Evolutionary conservation across 768 basidiomycete genomes (phyloP).

Genomic region (Macrolepiota fuliginosa): DNA sequence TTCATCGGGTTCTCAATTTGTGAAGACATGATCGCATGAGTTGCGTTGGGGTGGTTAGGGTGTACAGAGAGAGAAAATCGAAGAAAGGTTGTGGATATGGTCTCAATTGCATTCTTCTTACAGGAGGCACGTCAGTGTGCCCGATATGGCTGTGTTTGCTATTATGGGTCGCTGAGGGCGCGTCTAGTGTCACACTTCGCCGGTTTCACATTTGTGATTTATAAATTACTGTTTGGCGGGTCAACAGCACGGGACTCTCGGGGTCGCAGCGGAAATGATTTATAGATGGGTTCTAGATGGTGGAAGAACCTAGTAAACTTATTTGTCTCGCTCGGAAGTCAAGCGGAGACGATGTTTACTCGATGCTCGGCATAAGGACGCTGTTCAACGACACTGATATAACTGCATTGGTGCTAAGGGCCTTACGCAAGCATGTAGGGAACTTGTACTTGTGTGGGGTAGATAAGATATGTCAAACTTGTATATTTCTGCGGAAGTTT

Average conservation of each 20-base stretch:
- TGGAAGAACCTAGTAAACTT: neutral
- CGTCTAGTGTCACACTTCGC: neutral
- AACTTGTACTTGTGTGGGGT: neutral
- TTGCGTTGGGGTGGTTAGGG: neutral
- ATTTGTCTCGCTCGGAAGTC: neutral
- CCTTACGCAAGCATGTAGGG: neutral
- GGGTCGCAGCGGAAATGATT: neutral
- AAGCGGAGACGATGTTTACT: conserved; percentile 3
- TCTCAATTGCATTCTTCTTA: neutral
- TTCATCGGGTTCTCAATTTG: conserved; percentile 49
- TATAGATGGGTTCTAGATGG: neutral
- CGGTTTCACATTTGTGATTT: neutral
- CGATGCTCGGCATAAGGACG: neutral
- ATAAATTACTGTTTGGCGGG: neutral
- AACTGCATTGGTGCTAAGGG: neutral
- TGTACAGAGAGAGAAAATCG: neutral
- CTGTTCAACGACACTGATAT: neutral
- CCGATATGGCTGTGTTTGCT: conserved; percentile 11
- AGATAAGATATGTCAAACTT: neutral
- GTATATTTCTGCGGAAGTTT: neutral
- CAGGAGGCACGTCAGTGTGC: conserved; percentile 1
- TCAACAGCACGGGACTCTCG: neutral
- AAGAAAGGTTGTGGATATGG: neutral
- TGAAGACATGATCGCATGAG: conserved; percentile 28
- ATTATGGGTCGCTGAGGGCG: neutral